phyloP scores from a whole-genome alignment of 352 stramenopile genomes.

The Globisporangium orthogonon region DNA sequence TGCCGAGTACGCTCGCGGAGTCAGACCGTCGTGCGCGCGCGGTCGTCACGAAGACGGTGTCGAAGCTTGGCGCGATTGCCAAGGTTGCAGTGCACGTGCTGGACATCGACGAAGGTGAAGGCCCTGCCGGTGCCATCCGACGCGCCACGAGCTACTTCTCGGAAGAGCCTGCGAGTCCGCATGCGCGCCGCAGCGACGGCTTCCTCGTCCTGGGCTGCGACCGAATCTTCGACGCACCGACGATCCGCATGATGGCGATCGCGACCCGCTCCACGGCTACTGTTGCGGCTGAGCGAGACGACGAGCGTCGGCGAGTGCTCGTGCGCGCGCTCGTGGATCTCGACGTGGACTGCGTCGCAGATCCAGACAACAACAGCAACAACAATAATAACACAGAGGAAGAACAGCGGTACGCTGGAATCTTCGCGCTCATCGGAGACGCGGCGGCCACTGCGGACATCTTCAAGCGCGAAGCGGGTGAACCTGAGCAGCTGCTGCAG shows the following conservation, averaged over 20 bases:
- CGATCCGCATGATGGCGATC: slow-evolving; percentile 20
- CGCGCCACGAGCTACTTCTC: background rate
- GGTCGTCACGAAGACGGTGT: background rate
- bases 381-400: background rate
- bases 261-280: background rate
- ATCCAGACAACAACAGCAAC: background rate
- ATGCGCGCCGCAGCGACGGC: slow-evolving; percentile 7
- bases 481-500: background rate
- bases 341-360: slow-evolving; percentile 12
- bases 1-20: background rate
- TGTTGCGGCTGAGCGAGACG: background rate
- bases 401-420: slow-evolving; percentile 8
- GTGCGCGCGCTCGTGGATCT: slow-evolving; percentile 18
- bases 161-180: background rate
- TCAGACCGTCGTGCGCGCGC: background rate
- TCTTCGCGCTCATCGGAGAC: slow-evolving; percentile 13
- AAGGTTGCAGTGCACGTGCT: slow-evolving; percentile 12
- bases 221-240: slow-evolving; percentile 19
- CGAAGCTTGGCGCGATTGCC: slow-evolving; percentile 1
- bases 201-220: slow-evolving; percentile 13
- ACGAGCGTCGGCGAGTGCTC: background rate
- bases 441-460: background rate
- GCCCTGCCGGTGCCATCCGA: slow-evolving; percentile 2
- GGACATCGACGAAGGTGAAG: background rate
- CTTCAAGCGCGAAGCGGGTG: background rate